phyloP scores from a whole-genome alignment of 805 yeast species.

The Priceomyces carsonii region DNA sequence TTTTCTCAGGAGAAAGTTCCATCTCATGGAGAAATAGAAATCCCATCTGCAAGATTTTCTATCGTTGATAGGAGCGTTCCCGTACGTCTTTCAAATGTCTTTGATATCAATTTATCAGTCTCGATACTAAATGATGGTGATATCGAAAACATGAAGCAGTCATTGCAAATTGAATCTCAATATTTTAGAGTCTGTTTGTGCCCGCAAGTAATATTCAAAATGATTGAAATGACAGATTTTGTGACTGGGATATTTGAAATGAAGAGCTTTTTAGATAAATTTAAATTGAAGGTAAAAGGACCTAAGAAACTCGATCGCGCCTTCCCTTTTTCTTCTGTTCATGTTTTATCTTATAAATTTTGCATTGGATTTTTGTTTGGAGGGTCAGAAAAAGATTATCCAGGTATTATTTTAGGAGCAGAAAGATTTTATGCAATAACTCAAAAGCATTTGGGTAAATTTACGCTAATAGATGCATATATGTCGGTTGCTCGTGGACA shows the following conservation, averaged over 20 bases:
- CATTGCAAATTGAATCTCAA: constrained; percentile 59
- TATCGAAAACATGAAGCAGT: constrained; percentile 28
- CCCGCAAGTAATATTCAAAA: constrained; percentile 46
- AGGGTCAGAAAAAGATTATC: constrained; percentile 42
- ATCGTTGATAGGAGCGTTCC: constrained; percentile 40
- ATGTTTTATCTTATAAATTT: constrained; percentile 60
- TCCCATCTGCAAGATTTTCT: constrained; percentile 45
- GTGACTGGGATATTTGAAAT: constrained; percentile 5
- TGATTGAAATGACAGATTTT: constrained; percentile 35
- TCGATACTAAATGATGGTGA: constrained; percentile 41
- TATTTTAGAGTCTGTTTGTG: constrained; percentile 60
- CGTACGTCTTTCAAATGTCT: constrained; percentile 40
- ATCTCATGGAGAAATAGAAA: constrained; percentile 36
- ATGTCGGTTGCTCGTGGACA: constrained; percentile 69
- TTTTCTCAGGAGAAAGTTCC: constrained; percentile 17
- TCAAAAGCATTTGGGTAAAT: constrained; percentile 61
- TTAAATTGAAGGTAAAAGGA: background rate
- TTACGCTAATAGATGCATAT: constrained; percentile 68
- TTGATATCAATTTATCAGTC: constrained; percentile 47
- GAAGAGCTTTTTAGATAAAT: background rate
- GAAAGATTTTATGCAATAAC: constrained; percentile 69
- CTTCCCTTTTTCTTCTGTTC: constrained; percentile 48
- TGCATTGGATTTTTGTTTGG: constrained; percentile 81
- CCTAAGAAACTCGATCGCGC: background rate
- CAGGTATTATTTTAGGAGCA: constrained; percentile 81